phyloP scores from a whole-genome alignment of 1,284 basidiomycete species.

The Moesziomyces aphidis region DNA sequence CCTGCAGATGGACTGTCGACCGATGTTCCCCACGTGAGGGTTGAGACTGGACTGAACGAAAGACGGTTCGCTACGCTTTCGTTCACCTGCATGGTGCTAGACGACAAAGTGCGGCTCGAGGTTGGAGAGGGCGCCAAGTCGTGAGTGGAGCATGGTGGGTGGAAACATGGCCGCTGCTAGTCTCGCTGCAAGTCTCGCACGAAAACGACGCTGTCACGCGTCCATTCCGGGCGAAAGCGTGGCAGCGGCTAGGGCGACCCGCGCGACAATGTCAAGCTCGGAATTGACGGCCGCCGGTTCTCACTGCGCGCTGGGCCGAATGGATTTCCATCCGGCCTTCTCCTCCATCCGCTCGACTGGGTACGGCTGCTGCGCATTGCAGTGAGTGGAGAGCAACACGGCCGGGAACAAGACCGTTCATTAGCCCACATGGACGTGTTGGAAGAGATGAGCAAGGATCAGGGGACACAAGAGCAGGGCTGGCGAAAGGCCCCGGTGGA shows the following conservation, averaged over 20 bases:
- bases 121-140: too few species aligned
- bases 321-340: not conserved
- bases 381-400: too few species aligned
- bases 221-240: not conserved
- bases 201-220: not conserved
- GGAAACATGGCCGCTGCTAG: not conserved
- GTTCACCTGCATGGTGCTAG: too few species aligned
- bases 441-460: not conserved
- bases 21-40: too few species aligned
- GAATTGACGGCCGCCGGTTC: not conserved
- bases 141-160: too few species aligned
- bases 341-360: not conserved
- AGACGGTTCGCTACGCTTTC: too few species aligned
- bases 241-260: not conserved
- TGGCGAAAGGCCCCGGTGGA: slow-evolving; percentile 11
- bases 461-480: not conserved
- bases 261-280: not conserved
- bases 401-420: too few species aligned
- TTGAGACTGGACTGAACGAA: too few species aligned
- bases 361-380: too few species aligned
- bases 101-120: too few species aligned
- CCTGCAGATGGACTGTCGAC: not conserved
- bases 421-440: too few species aligned
- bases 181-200: not conserved
- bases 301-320: not conserved